phyloP scores from a whole-genome alignment of 257 asterid genomes.

The Solanum etuberosum region DNA sequence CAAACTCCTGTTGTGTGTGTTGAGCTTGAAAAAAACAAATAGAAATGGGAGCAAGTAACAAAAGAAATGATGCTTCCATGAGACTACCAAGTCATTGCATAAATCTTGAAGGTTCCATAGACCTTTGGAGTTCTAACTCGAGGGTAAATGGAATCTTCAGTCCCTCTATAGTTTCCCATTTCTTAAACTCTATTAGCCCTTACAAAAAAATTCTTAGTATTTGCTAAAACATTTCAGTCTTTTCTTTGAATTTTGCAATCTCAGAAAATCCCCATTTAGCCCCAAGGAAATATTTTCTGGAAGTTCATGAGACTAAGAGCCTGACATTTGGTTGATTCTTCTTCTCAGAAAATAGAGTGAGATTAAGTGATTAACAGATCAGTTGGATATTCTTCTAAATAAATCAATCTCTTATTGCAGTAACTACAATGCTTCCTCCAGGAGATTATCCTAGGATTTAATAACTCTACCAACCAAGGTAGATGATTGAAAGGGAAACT shows the following conservation, averaged over 20 bases:
- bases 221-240: not conserved
- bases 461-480: not conserved
- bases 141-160: not conserved
- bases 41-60: not conserved
- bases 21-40: not conserved
- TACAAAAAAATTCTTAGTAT: not conserved
- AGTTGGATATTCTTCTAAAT: not conserved
- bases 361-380: not conserved
- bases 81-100: not conserved
- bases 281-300: not conserved
- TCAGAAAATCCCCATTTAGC: not conserved
- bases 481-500: not conserved
- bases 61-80: not conserved
- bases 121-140: not conserved
- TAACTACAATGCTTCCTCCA: not conserved
- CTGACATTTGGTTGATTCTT: not conserved
- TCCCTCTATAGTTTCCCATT: not conserved
- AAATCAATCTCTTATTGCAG: not conserved
- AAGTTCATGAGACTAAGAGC: not conserved
- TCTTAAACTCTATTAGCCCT: not conserved
- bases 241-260: not conserved
- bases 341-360: not conserved
- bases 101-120: not conserved
- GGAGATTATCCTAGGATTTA: not conserved
- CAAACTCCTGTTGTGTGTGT: not conserved